Evolutionary conservation across 2,329 filamentous ascomycete species (phyloP).

Genomic region (Cladophialophora immunda): DNA sequence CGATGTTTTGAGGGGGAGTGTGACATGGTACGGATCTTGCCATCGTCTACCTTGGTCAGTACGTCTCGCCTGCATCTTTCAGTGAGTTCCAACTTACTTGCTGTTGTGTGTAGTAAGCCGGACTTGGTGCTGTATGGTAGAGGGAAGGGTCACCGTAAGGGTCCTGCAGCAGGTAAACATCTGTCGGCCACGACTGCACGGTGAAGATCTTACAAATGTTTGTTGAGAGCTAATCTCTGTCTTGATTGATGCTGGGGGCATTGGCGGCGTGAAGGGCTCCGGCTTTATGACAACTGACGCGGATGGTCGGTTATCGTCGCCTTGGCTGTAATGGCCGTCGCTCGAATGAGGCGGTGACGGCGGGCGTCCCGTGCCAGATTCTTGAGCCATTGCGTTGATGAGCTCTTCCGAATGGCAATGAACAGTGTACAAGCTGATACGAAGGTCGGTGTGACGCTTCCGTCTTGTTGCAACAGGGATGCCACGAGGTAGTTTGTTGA

Average conservation of each 20-base stretch:
- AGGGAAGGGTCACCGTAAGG: conserved; percentile 39
- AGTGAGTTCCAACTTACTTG: conserved; percentile 30
- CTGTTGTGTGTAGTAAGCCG: conserved; percentile 34
- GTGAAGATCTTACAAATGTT: conserved; percentile 36
- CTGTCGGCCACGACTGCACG: background rate
- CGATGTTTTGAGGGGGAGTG: conserved; percentile 29
- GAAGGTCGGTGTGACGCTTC: conserved; percentile 3
- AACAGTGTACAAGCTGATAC: background rate
- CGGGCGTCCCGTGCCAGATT: conserved; percentile 26
- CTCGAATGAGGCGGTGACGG: conserved; percentile 40
- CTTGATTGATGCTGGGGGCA: conserved; percentile 27
- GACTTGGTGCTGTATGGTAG: conserved; percentile 35
- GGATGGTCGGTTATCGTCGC: conserved; percentile 22
- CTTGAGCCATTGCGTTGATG: conserved; percentile 28
- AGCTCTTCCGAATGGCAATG: conserved; percentile 3
- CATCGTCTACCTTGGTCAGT: conserved; percentile 32
- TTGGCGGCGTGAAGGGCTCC: conserved; percentile 36
- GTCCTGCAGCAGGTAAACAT: conserved; percentile 33
- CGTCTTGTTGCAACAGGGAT: background rate
- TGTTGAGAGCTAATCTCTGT: conserved; percentile 20
- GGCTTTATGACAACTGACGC: conserved; percentile 17
- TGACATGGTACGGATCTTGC: conserved; percentile 30
- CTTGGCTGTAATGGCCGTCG: conserved; percentile 33
- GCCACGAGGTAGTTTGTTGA: background rate
- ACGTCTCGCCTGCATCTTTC: background rate